Evolutionary conservation across 768 basidiomycete genomes (phyloP).

Genomic region (Lactifluus subvellereus): DNA sequence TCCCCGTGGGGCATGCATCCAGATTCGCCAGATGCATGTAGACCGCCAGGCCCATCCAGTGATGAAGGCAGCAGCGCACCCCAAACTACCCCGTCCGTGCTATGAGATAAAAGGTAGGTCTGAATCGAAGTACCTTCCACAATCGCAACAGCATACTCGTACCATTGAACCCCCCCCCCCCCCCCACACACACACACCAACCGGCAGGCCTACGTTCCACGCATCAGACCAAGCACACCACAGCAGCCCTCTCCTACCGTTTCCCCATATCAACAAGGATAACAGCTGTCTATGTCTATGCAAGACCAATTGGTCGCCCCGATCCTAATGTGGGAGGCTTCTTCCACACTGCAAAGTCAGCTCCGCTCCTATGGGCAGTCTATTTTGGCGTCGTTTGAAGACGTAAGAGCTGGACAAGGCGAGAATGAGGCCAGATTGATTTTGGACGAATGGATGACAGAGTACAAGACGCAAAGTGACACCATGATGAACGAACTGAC

Average conservation of each 20-base stretch:
- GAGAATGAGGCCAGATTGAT: not conserved
- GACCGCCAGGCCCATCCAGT: too few species aligned
- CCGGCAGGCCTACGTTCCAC: too few species aligned
- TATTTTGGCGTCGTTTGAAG: too few species aligned
- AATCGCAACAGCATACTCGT: not conserved
- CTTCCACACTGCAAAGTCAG: too few species aligned
- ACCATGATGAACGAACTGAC: not conserved
- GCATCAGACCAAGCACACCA: too few species aligned
- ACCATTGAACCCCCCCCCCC: not conserved
- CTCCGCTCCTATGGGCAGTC: too few species aligned
- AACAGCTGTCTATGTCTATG: not conserved
- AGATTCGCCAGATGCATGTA: too few species aligned
- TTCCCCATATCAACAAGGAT: too few species aligned
- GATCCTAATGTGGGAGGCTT: too few species aligned
- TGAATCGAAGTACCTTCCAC: not conserved
- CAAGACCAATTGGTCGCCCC: not conserved
- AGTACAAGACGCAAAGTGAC: not conserved
- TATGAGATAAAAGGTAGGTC: not conserved
- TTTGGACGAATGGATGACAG: not conserved
- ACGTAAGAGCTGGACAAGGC: not conserved
- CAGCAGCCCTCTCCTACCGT: too few species aligned
- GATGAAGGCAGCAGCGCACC: not conserved
- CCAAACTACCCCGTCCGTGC: not conserved
- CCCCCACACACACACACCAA: not conserved
- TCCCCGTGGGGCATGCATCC: too few species aligned